Evolutionary conservation across 352 stramenopile genomes (phyloP).

Genomic region (Globisporangium viniferum): DNA sequence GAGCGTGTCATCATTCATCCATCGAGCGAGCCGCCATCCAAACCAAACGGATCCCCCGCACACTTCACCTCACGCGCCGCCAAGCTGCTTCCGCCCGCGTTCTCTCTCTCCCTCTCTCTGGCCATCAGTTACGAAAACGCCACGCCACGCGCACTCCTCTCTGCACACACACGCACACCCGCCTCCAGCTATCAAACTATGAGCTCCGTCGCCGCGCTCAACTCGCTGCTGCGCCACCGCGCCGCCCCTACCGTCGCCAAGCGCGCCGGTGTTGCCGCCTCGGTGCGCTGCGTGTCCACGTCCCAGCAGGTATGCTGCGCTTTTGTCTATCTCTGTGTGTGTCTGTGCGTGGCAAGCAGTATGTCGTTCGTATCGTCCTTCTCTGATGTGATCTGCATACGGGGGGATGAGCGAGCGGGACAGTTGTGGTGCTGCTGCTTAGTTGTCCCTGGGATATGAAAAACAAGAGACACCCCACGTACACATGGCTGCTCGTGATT

Average conservation of each 20-base stretch:
- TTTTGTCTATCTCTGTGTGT: background rate
- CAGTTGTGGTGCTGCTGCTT: background rate
- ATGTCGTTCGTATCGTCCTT: background rate
- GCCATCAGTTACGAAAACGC: constrained; percentile 10
- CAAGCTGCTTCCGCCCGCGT: background rate
- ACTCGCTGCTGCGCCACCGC: constrained; percentile 5
- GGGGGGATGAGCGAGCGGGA: background rate
- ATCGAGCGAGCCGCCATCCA: background rate
- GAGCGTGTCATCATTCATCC: constrained; percentile 9
- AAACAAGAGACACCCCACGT: background rate
- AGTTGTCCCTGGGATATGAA: background rate
- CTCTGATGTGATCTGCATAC: background rate
- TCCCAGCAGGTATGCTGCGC: constrained; percentile 33
- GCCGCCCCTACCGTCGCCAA: constrained; percentile 8
- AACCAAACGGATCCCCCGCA: background rate
- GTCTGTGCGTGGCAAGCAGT: constrained; percentile 3
- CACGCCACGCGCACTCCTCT: constrained; percentile 3
- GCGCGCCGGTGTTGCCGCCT: background rate
- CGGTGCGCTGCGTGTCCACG: constrained; percentile 34
- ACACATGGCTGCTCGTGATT: background rate
- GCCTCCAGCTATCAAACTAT: constrained; percentile 2
- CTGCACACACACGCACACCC: background rate
- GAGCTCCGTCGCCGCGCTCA: constrained; percentile 6
- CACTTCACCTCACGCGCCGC: background rate
- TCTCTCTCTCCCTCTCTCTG: background rate